Evolutionary conservation across 352 stramenopile species (phyloP), one percentile per base, ranked within the genome.

Genomic region (Globisporangium iwayamae): DNA sequence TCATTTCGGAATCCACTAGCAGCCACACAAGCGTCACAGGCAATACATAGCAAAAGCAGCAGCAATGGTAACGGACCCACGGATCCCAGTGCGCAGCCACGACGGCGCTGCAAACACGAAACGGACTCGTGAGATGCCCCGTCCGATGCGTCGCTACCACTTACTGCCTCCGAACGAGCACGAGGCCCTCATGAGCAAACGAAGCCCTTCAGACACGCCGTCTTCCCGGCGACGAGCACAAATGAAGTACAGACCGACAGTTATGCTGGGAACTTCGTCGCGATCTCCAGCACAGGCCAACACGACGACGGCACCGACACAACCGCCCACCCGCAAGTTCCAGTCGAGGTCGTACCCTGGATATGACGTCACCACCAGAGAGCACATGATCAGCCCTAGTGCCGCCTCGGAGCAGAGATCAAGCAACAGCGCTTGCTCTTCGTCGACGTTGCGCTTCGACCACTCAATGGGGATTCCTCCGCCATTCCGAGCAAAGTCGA

Each of bases 401-500:
- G 30, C 47, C 6, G 28, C 28, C 25, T 56, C 46, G 13, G 46
- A 63, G 20, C 58, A 46, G 46, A 36, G 58, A 22, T 63, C 45
- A 28, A 63, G 46, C 46, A 9, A 8, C 6, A 34, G 58, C 3
- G 45, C 47, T 34, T 51, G 47, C 11, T 32, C 58, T 6, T 45
- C 60, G 3, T 18, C n/a, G 22, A 41, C 38, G 34, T 4, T 13
- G 22, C 22, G 28, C 60, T 30, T 66, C 32, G 60, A 60, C 39
- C n/a, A 22, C 20, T 52, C 48, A 34, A 51, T 38, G n/a, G 34
- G 36, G 16, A 60, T 65, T n/a, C 25, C 60, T 13, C 36, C 25
- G 14, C 13, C 25, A 18, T 25, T 65, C 14, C 38, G 20, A 34
- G 60, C 60, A 43, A 66, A 60, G 32, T 66, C 60, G 60, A 66